Base-by-base conservation (phyloP, 805 yeast genomes). In the Lachancea meyersii region DNA sequence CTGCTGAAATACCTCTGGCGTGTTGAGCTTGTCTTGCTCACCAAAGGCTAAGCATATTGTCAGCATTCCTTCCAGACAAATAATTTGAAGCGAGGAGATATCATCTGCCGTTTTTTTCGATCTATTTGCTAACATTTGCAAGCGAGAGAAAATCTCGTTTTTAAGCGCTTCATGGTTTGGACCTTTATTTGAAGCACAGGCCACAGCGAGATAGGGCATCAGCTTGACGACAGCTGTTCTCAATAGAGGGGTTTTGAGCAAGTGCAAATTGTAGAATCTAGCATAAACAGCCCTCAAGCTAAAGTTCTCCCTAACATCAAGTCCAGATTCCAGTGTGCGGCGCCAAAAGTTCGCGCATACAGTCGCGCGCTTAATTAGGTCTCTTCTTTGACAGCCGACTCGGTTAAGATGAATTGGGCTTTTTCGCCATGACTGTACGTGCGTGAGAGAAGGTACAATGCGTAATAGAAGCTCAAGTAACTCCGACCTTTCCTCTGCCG, bases 221-320 rank as follows among this genome's bases (percentile, higher is more conserved):
- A 54, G 32, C 22, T 36, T 44, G 4, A 54, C 26, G 6, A 47
- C 45, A 10, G 44, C 38, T 6, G 38, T n/a, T 33, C 34, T 51
- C 13, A 57, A 26, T 18, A 42, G n/a, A 8, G 35, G 35, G 20
- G 44, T 46, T 28, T 47, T 48, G 16, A 51, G 18, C 16, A 56
- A 40, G 26, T 55, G 55, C 19, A 58, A 40, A 33, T 58, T 58
- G 46, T 50, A 53, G 13, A 58, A 40, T 33, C 51, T 56, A 2
- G 58, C 59, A 36, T 51, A 58, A 4, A 49, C 49, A 3, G 60
- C 63, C 14, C 43, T 26, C 32, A 47, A 51, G 36, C 54, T 56
- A 31, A 56, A 56, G 1, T 20, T 31, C 7, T 28, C 21, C 27
- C 37, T 40, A 18, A 55, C 34, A 10, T 36, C 16, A 5, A 55